phyloP scores from a whole-genome alignment of 148 eudicot species.

The Salicornia ramosissima region DNA sequence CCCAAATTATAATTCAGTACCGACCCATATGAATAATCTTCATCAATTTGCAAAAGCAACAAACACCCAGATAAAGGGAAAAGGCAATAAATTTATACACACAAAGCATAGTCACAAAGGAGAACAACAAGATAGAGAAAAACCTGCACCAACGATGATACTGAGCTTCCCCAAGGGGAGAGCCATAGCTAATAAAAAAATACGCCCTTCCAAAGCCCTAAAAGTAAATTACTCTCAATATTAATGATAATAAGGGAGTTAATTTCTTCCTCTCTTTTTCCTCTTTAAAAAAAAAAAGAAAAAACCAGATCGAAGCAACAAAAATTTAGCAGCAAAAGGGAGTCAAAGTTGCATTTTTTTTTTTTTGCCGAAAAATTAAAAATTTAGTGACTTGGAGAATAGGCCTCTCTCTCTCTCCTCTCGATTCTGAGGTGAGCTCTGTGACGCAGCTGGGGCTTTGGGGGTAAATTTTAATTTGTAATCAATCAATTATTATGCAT shows the following conservation, averaged over 20 bases:
- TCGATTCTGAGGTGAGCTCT: too few relatives aligned
- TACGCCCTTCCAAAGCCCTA: conserved; percentile 26
- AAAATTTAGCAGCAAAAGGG: neutral
- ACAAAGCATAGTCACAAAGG: too few relatives aligned
- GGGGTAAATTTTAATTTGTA: too few relatives aligned
- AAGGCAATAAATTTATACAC: too few relatives aligned
- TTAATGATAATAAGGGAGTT: neutral
- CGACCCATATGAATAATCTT: neutral
- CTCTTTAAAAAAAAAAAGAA: neutral
- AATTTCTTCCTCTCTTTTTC: neutral
- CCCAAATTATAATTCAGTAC: conserved; percentile 5
- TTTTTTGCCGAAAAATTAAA: neutral
- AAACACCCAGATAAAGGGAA: too few relatives aligned
- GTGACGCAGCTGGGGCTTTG: too few relatives aligned
- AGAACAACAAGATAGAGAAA: neutral
- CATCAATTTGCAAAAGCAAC: conserved; percentile 1
- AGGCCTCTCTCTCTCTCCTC: conserved; percentile 1
- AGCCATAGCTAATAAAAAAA: conserved; percentile 49
- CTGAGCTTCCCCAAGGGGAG: conserved; percentile 75
- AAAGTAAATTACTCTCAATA: neutral
- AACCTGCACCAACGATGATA: conserved; percentile 87
- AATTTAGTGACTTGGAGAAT: conserved; percentile 25
- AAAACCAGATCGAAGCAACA: neutral
- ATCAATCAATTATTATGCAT: too few relatives aligned
- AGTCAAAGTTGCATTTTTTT: neutral